These are phyloP conservation scores for Ophiostoma himal-ulmi DNA, from an alignment of 2,329 filamentous ascomycete species.

Conservation along the genomic window DNA sequence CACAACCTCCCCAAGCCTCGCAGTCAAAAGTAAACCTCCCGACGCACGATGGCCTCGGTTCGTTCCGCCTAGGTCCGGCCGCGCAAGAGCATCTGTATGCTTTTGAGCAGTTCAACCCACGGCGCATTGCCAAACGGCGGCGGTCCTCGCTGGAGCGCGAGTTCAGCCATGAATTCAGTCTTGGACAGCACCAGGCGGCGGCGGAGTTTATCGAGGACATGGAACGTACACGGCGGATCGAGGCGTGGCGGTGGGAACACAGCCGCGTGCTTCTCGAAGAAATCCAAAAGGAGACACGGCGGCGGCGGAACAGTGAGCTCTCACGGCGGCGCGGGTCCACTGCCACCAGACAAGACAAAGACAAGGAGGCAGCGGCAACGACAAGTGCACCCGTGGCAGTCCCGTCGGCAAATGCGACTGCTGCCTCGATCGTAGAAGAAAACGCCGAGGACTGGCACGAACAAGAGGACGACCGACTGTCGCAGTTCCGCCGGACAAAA, in stretches of 20 bases:
- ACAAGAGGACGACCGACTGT: slow-evolving; percentile 38
- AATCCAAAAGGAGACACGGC: slow-evolving; percentile 76
- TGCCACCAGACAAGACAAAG: slow-evolving; percentile 19
- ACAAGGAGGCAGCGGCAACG: not conserved
- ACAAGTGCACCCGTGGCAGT: not conserved
- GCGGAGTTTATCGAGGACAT: slow-evolving; percentile 55
- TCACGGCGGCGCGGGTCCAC: slow-evolving; percentile 33
- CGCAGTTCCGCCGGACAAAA: not conserved
- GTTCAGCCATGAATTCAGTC: slow-evolving; percentile 8
- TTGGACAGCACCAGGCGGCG: slow-evolving; percentile 47
- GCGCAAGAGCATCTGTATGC: slow-evolving; percentile 83
- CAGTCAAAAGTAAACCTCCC: slow-evolving; percentile 51
- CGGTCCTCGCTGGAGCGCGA: slow-evolving; percentile 46
- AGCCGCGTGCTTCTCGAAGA: slow-evolving; percentile 79
- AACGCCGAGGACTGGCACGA: slow-evolving; percentile 45
- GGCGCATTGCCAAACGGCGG: slow-evolving; percentile 49
- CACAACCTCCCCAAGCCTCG: not conserved
- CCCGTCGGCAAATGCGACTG: not conserved
- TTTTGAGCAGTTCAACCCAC: slow-evolving; percentile 79
- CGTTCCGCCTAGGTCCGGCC: slow-evolving; percentile 58
- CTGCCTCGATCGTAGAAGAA: slow-evolving; percentile 12
- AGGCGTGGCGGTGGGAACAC: slow-evolving; percentile 87
- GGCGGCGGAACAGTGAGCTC: slow-evolving; percentile 58
- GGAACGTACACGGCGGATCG: slow-evolving; percentile 77
- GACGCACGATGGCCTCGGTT: slow-evolving; percentile 83